A percentile compares a stretch with the other conserved stretches of the same genome.
These are phyloP conservation scores for Malus hybrid DNA, from an alignment of 331 rosid genomes.

Conservation along the genomic window DNA sequence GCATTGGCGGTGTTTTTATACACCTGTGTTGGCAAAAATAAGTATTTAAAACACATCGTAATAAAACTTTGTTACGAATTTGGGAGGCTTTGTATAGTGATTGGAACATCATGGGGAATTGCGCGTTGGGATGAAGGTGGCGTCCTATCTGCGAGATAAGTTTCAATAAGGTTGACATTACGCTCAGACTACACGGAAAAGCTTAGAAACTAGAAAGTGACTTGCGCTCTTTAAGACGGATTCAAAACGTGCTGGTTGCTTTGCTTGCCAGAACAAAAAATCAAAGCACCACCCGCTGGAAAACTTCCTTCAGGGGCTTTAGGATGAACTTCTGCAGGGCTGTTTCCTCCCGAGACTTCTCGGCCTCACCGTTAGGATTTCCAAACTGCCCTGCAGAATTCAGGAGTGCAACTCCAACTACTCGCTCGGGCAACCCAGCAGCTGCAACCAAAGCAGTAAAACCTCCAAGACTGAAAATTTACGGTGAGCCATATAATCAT, in stretches of 20 bases:
- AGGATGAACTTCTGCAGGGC: conserved; percentile 44
- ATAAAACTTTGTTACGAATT: background rate
- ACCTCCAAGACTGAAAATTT: conserved; percentile 85
- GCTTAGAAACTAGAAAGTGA: conserved; percentile 12
- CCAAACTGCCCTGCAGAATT: conserved; percentile 93
- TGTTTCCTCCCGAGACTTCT: conserved; percentile 58
- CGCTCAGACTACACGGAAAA: conserved; percentile 1
- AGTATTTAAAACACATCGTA: background rate
- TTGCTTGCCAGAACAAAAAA: conserved; percentile 86
- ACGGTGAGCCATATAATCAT: background rate
- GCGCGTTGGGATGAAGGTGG: background rate
- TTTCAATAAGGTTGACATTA: background rate
- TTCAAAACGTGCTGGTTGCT: conserved; percentile 66
- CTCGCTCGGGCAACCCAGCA: conserved; percentile 54
- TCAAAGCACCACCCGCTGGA: conserved; percentile 76
- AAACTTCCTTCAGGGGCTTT: conserved; percentile 72
- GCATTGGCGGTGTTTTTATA: conserved; percentile 66
- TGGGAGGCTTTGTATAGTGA: background rate
- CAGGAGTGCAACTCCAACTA: conserved; percentile 63
- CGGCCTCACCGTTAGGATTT: conserved; percentile 29
- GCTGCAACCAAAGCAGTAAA: conserved; percentile 86
- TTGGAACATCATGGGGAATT: background rate
- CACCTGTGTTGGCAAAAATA: conserved; percentile 38
- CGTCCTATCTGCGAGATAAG: background rate
- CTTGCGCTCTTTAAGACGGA: conserved; percentile 81